These are phyloP conservation scores for Helichrysum umbraculigerum DNA, from an alignment of 129 eudicot species.

Conservation along the genomic window DNA sequence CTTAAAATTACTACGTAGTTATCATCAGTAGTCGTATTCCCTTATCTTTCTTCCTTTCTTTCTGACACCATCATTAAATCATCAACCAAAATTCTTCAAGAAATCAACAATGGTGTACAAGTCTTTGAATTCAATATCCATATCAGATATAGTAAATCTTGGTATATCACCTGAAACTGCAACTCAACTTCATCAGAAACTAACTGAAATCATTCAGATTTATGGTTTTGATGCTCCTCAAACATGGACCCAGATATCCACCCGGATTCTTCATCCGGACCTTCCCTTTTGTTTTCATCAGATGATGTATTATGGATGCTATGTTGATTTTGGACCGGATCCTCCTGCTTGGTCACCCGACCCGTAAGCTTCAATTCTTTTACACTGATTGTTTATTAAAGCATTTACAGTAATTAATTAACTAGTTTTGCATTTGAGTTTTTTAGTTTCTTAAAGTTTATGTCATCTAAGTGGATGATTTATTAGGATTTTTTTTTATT, in stretches of 20 bases:
- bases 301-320: conserved; percentile 91
- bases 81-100: too few species aligned
- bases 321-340: conserved; percentile 66
- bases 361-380: conserved; percentile 44
- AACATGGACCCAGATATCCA: conserved; percentile 65
- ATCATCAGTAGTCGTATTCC: too few species aligned
- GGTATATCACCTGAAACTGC: conserved; percentile 54
- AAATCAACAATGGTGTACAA: conserved; percentile 58
- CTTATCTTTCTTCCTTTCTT: too few species aligned
- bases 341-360: conserved; percentile 94
- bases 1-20: too few species aligned
- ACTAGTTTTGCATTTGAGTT: neutral
- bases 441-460: neutral
- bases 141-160: conserved; percentile 52
- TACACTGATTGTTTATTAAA: neutral
- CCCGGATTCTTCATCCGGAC: conserved; percentile 55
- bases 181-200: conserved; percentile 45
- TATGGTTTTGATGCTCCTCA: conserved; percentile 61
- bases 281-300: conserved; percentile 78
- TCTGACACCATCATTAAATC: too few species aligned
- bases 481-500: neutral
- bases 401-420: too few species aligned
- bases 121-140: conserved; percentile 50
- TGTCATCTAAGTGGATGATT: too few species aligned
- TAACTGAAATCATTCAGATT: conserved; percentile 39